phyloP scores from a whole-genome alignment of 2,329 filamentous ascomycete genomes.

The Claviceps spartinae region DNA sequence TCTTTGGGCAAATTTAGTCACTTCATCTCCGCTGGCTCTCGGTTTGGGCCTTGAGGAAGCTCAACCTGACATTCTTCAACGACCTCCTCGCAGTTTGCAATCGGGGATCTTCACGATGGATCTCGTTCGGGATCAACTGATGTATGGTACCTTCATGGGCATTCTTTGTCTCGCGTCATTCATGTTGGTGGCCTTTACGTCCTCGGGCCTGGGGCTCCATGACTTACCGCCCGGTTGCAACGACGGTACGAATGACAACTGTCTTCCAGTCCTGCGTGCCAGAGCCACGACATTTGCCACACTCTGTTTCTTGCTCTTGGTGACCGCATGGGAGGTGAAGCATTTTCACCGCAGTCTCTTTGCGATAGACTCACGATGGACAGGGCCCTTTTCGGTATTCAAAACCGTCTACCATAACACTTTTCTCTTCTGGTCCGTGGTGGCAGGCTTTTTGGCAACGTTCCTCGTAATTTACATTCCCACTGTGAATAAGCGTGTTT shows the following conservation, averaged over 20 bases:
- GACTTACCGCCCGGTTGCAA: conserved; percentile 46
- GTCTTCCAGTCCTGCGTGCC: conserved; percentile 47
- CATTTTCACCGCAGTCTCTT: conserved; percentile 58
- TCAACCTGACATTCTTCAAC: conserved; percentile 51
- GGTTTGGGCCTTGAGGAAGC: conserved; percentile 59
- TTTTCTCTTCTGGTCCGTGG: conserved; percentile 51
- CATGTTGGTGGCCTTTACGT: conserved; percentile 42
- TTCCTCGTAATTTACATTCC: conserved; percentile 57
- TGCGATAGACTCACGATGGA: conserved; percentile 43
- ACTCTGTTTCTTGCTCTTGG: conserved; percentile 52
- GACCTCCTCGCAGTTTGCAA: conserved; percentile 48
- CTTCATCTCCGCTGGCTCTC: conserved; percentile 56
- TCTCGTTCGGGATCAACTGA: conserved; percentile 18
- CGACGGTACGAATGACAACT: conserved; percentile 32
- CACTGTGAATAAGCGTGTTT: conserved; percentile 49
- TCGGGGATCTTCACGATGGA: conserved; percentile 39
- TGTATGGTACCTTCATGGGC: conserved; percentile 52
- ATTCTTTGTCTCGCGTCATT: conserved; percentile 48
- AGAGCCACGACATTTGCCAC: conserved; percentile 57
- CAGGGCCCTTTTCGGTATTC: conserved; percentile 36
- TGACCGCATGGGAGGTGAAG: conserved; percentile 62
- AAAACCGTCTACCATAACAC: conserved; percentile 54
- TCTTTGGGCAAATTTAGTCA: conserved; percentile 65
- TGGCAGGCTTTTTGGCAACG: conserved; percentile 44
- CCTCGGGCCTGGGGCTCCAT: conserved; percentile 29